Conservation (phyloP, 768 basidiomycete species). For the Suillus bovinus region DNA sequence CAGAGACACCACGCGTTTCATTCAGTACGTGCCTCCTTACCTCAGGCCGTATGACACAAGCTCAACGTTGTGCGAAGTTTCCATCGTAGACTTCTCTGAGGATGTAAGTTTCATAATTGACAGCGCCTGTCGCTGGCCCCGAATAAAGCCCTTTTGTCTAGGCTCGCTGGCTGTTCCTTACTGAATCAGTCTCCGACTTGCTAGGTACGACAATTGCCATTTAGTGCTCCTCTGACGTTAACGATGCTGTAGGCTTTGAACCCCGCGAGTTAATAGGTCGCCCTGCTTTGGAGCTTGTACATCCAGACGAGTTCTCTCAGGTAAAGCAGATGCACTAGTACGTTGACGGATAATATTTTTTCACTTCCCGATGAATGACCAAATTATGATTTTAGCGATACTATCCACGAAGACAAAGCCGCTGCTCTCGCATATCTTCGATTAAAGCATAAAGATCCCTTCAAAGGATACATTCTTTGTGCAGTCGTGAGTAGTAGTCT, state of each 20-base stretch:
- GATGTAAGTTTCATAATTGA: conserved; percentile 43
- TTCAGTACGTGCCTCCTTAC: conserved; percentile 59
- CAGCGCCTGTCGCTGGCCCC: not conserved
- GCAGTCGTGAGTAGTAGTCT: conserved; percentile 55
- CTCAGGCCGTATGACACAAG: not conserved
- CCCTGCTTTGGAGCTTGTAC: conserved; percentile 73
- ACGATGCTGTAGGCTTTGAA: conserved; percentile 59
- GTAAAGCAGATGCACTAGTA: conserved; percentile 74
- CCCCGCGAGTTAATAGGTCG: conserved; percentile 68
- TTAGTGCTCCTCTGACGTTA: not conserved
- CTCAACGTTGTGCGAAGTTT: conserved; percentile 46
- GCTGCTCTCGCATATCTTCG: conserved; percentile 78
- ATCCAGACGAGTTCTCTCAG: conserved; percentile 73
- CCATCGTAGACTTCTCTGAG: conserved; percentile 79
- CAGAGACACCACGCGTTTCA: conserved; percentile 61
- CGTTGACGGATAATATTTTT: conserved; percentile 20
- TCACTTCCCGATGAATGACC: not conserved
- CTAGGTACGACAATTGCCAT: conserved; percentile 43
- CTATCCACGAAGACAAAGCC: conserved; percentile 77
- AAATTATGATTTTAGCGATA: conserved; percentile 48
- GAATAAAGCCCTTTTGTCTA: conserved; percentile 26
- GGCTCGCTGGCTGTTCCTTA: conserved; percentile 69
- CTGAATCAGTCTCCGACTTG: conserved; percentile 65
- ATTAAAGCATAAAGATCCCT: conserved; percentile 76
- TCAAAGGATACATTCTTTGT: conserved; percentile 74